Evolutionary conservation across 768 basidiomycete genomes (phyloP).

Genomic region (Boletus bicolor): DNA sequence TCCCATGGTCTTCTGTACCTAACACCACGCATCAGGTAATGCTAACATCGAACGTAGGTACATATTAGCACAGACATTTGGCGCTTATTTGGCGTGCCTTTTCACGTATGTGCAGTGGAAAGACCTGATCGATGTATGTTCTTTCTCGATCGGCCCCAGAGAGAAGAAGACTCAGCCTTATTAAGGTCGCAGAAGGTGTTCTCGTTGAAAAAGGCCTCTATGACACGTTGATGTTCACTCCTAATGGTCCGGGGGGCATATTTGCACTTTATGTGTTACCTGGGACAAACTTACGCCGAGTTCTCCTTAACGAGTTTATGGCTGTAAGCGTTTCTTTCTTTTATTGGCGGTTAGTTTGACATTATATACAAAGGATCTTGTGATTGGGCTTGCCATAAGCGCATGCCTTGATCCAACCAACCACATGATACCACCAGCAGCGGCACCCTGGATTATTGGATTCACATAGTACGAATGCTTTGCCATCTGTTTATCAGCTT

Average conservation of each 20-base stretch:
- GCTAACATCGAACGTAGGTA: conserved; percentile 42
- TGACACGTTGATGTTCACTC: conserved; percentile 34
- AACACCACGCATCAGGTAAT: not conserved
- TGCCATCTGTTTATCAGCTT: not conserved
- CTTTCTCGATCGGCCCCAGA: conserved; percentile 41
- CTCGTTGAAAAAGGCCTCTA: conserved; percentile 29
- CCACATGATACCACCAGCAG: conserved; percentile 49
- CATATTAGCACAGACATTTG: conserved; percentile 62
- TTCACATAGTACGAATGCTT: conserved; percentile 51
- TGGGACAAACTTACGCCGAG: conserved; percentile 28
- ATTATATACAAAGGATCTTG: conserved; percentile 9
- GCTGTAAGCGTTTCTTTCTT: conserved; percentile 24
- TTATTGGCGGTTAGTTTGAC: conserved; percentile 26
- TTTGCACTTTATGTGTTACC: conserved; percentile 37
- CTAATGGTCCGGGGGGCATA: conserved; percentile 35
- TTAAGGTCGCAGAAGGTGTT: conserved; percentile 27
- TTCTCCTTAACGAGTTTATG: conserved; percentile 40
- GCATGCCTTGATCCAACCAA: conserved; percentile 50
- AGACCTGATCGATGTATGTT: conserved; percentile 44
- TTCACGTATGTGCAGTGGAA: conserved; percentile 63
- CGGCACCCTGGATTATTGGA: conserved; percentile 53
- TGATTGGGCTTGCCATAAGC: conserved; percentile 20
- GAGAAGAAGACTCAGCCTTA: conserved; percentile 21
- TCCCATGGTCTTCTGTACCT: conserved; percentile 4
- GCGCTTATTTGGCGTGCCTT: conserved; percentile 59